Evolutionary conservation across 495 filamentous ascomycete genomes (phyloP), one percentile per base, ranked within the genome.

Genomic region (Neurospora pannonica): DNA sequence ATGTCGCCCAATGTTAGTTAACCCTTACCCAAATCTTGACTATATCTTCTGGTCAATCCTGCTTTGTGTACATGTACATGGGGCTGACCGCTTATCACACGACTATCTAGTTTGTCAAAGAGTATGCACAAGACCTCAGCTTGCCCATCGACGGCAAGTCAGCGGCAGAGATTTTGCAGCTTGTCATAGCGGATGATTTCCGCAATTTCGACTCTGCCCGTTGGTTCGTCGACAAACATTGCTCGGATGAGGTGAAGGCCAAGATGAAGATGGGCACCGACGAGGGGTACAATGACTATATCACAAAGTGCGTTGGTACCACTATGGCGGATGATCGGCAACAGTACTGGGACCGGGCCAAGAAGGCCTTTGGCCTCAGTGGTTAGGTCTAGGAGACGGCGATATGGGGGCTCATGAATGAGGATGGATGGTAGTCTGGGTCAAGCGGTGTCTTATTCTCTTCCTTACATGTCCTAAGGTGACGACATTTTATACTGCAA

Each of bases 141-240:
- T 34, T 67, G 28, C 54, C 54, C 6, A 67, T 67, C 28, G 54
- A 67, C 6, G 54, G 54, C 31, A 31, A 36, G 54, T 67, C 54
- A 67, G 54, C 6, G 28, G 13, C 54, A 28, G 54, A 67, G 13
- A 34, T 67, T 5, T 36, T 67, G 28, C 15, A 34, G 28, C 54
- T 67, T 15, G 54, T 67, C 28, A 67, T 67, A 67, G 28, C 24
- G 28, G 6, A 67, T 7, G 54, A 67, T 8, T 67, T 67, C 28
- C 89, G 88, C 76, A 91, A 92, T 80, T 97, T 94, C 81, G 92
- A 87, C 3, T 89, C 86, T 38, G 94, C 87, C 28, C 88, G 89
- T 4, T 97, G 94, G 94, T 96, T 92, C 78, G 75, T 93, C 48
- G 88, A 80, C 6, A 91, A 85, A 2, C 86, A 93, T 80, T 97